These are phyloP conservation scores for Thymus quinquecostatus DNA, from an alignment of 257 asterid species.

Conservation along the genomic window DNA sequence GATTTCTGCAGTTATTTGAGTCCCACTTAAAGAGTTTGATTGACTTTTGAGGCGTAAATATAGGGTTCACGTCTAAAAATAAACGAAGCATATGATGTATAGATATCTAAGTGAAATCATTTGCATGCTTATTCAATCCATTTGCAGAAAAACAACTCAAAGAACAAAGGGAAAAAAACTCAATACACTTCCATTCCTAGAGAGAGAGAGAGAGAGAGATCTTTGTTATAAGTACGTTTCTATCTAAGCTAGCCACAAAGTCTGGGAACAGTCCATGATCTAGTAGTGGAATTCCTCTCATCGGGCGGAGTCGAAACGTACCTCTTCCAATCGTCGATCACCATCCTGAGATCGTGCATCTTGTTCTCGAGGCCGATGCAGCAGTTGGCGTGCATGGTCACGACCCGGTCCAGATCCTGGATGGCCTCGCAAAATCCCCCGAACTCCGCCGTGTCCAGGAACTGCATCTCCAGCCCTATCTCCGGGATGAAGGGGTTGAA, in stretches of 20 bases:
- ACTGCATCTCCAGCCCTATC: slow-evolving; percentile 50
- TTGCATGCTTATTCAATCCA: too few species aligned
- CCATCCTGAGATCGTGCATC: slow-evolving; percentile 54
- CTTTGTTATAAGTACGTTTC: too few species aligned
- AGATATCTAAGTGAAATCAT: too few species aligned
- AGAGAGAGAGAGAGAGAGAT: background rate
- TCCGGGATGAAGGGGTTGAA: slow-evolving; percentile 31
- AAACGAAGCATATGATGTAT: too few species aligned
- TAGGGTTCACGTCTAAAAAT: too few species aligned
- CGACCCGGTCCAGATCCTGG: slow-evolving; percentile 46
- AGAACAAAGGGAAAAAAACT: too few species aligned
- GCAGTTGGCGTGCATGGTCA: slow-evolving; percentile 78
- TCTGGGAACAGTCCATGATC: slow-evolving; percentile 57
- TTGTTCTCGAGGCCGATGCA: slow-evolving; percentile 59
- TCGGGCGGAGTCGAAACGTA: slow-evolving; percentile 29
- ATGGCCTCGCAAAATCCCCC: slow-evolving; percentile 71
- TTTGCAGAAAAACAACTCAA: too few species aligned
- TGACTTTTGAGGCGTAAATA: too few species aligned
- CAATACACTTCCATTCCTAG: background rate
- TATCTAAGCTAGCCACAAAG: slow-evolving; percentile 35
- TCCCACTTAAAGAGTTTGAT: too few species aligned
- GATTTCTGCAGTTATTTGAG: too few species aligned
- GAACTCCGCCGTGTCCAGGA: slow-evolving; percentile 55
- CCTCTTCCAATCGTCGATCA: slow-evolving; percentile 57
- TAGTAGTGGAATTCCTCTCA: slow-evolving; percentile 27